Evolutionary conservation across 306 rosid genomes (phyloP), one percentile per base, ranked within the genome.

Genomic region (Parietaria judaica): DNA sequence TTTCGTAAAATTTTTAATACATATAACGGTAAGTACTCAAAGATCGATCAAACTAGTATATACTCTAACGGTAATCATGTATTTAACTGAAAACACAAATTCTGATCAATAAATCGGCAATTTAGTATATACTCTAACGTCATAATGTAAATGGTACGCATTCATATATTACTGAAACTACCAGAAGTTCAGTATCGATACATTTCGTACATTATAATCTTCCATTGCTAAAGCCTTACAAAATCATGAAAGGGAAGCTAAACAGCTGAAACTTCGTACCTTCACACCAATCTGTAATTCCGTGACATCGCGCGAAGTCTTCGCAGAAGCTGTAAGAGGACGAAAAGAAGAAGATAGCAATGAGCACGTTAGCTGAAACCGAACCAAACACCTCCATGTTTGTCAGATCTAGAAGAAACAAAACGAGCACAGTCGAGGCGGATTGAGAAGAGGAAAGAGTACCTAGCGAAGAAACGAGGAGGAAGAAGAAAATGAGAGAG

Each of bases 251-350:
- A 7, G 6, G 14, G 36, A 51, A 64, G 12, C 8, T 35, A 3
- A 54, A 43, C 14, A 64, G 14, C 53, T 17, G 13, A 3, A 68
- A 55, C 49, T 35, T 7, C 50, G 1, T 68, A 92, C 99, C 99
- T 90, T 88, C 60, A 94, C 90, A 52, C 94, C 97, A 66, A 94
- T 86, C 85, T 88, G 97, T 69, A 88, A 76, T 63, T 83, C 90
- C 3, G 79, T 86, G 44, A 92, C 99, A 73, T 92, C 99, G 8
- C 60, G 66, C 0, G 55, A 51, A 64, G 78, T 80, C 77, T 72
- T 85, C 11, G 89, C 89, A 66, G 71, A 81, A 74, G 73, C 99
- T 92, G 63, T 68, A 36, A 11, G 35, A 63, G n/a, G 15, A 23
- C 8, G 12, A 54, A 63, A 7, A 36, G 61, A 35, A 15, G 36